These are phyloP conservation scores for Phytophthora colocasiae DNA, from an alignment of 352 stramenopile species.

Conservation along the genomic window DNA sequence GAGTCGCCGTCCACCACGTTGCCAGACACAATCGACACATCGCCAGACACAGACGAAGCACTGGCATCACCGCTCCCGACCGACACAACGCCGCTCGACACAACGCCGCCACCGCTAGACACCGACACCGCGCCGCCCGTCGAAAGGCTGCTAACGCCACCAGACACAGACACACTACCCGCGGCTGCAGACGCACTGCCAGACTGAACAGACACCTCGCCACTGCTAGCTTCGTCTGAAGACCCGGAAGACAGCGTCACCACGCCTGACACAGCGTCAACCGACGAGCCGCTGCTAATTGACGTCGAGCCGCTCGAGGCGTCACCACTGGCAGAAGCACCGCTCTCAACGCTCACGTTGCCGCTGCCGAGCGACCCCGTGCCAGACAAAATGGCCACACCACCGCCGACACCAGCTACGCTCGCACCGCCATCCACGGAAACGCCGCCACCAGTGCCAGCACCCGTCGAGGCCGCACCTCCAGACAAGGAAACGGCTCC, in stretches of 20 bases:
- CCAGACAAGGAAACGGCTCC: background rate
- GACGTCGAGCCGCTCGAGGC: background rate
- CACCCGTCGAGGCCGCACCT: background rate
- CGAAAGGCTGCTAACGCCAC: background rate
- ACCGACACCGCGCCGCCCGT: background rate
- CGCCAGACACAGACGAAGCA: background rate
- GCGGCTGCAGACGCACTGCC: background rate
- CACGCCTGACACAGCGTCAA: background rate
- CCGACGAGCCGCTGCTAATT: background rate
- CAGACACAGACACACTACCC: no score
- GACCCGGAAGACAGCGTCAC: background rate
- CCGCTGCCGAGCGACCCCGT: background rate
- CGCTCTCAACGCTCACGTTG: background rate
- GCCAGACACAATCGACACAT: background rate
- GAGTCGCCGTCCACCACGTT: background rate
- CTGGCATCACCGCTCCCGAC: background rate
- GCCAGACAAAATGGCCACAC: background rate
- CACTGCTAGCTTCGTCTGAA: background rate
- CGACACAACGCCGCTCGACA: background rate
- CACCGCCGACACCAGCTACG: background rate
- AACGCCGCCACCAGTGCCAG: background rate
- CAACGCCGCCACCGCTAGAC: background rate
- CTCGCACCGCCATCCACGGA: constrained; percentile 7
- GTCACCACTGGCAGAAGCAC: background rate
- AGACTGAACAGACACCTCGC: background rate